Base-by-base conservation (phyloP, 805 yeast genomes). In the Kodamaea jinghongensis region DNA sequence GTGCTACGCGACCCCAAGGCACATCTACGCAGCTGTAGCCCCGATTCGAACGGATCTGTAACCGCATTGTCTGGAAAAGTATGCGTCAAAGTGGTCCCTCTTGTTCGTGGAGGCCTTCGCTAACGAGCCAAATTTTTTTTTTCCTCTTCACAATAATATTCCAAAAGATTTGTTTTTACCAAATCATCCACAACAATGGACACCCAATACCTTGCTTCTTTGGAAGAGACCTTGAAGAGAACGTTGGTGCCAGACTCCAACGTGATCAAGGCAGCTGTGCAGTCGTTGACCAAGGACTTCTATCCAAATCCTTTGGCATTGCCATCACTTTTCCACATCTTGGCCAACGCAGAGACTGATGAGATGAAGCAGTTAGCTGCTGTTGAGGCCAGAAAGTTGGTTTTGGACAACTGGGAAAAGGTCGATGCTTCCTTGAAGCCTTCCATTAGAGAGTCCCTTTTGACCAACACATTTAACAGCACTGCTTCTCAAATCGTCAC, bases 291-390 rank as follows among this genome's bases (percentile, higher is more conserved):
- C 56, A 73, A 79, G 48, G 89, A 86, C 38, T 81, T 83, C 61
- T 89, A 86, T 67, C 69, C 77, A 43, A 78, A 81, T 52, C 78
- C 86, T 17, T 68, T 76, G 50, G 76, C 91, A 13, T 73, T 91
- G 44, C 93, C 96, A 13, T 82, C 96, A 8, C 71, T 91, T 60
- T 70, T 91, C 52, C 93, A 86, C 55, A 78, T 93, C 45, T 73
- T 88, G 56, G 89, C 86, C 63, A 74, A 71, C 49, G 80, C 82
- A 50, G 65, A 73, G 29, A 81, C 81, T 53, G 83, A 77, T 48
- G 86, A 85, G 54, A 60, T 90, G 51, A 84, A 86, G 55, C 96
- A 89, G 64, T 73, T 93, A 46, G 95, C 97, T n/a, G 95, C 96
- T 46, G 96, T 93, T 47, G 99, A 93, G 69, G 88, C 90, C 29